These are phyloP conservation scores for Lanmaoa rubissima DNA, from an alignment of 768 basidiomycete species.

Conservation along the genomic window DNA sequence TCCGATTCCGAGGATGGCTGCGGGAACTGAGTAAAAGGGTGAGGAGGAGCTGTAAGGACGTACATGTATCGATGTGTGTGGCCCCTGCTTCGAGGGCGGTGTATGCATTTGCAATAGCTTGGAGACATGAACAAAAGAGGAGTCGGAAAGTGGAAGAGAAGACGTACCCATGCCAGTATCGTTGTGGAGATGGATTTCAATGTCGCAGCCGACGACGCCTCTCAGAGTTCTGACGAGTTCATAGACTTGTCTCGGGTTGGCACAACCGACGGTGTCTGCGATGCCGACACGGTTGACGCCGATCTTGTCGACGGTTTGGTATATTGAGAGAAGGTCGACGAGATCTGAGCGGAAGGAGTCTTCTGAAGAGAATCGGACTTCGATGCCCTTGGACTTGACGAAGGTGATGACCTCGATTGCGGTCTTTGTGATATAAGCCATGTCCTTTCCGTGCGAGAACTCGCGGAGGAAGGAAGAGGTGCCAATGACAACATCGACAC, in stretches of 20 bases:
- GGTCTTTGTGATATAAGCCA: conserved; percentile 98
- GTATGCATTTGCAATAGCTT: conserved; percentile 97
- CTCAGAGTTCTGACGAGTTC: conserved; percentile 95
- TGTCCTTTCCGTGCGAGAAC: conserved; percentile 99
- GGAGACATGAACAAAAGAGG: conserved; percentile 5
- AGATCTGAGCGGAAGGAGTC: conserved; percentile 99
- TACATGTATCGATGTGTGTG: conserved; percentile 97
- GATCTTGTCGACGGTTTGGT: conserved; percentile 99
- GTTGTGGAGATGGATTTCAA: conserved; percentile 97
- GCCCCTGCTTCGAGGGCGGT: conserved; percentile 98
- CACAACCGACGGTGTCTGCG: conserved; percentile 98
- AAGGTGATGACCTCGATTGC: conserved; percentile 98
- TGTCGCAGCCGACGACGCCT: conserved; percentile 96
- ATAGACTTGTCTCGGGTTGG: conserved; percentile 97
- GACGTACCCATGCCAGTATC: conserved; percentile 91
- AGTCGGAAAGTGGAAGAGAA: background rate
- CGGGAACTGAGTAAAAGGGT: background rate
- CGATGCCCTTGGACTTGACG: conserved; percentile 99
- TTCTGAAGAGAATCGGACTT: conserved; percentile 99
- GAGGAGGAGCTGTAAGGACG: conserved; percentile 26
- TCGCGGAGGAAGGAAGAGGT: conserved; percentile 99
- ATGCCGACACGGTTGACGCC: conserved; percentile 99
- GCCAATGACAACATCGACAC: conserved; percentile 98
- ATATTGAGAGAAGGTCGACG: conserved; percentile 96
- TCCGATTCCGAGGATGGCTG: conserved; percentile 94